These are phyloP conservation scores for Tetrahymena thermophila DNA, from an alignment of 73 alveolate genomes.

Conservation along the genomic window DNA sequence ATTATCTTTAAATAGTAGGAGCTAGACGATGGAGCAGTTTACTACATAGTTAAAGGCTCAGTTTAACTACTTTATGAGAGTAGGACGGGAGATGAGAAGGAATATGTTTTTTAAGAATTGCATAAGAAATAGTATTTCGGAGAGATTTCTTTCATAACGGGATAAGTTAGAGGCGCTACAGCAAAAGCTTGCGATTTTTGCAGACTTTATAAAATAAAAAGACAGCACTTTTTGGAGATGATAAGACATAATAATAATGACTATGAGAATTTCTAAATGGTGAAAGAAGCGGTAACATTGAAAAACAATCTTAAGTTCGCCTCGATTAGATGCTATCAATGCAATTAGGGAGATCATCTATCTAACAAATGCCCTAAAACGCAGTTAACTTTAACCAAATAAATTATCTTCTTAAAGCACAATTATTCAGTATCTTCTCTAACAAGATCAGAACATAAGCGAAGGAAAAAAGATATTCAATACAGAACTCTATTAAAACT, in stretches of 20 bases:
- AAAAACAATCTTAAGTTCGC: constrained; percentile 43
- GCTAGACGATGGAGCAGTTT: constrained; percentile 57
- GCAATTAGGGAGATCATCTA: constrained; percentile 62
- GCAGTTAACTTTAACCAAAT: not conserved
- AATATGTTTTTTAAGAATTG: constrained; percentile 46
- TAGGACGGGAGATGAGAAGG: constrained; percentile 17
- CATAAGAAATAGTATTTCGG: constrained; percentile 64
- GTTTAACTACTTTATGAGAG: constrained; percentile 53
- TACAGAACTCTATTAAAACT: not conserved
- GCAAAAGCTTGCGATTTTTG: constrained; percentile 71
- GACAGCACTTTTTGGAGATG: constrained; percentile 35
- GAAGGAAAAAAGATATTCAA: not conserved
- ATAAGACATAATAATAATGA: not conserved
- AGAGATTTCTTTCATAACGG: constrained; percentile 80
- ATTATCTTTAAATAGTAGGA: constrained; percentile 53
- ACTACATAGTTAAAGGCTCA: constrained; percentile 62
- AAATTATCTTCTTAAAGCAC: not conserved
- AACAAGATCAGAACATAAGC: not conserved
- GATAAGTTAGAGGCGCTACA: constrained; percentile 62
- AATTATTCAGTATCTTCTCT: not conserved
- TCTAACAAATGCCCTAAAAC: constrained; percentile 5
- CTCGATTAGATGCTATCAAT: constrained; percentile 61
- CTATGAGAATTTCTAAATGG: constrained; percentile 44
- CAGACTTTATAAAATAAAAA: constrained; percentile 46
- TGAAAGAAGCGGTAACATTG: constrained; percentile 37